Conservation (phyloP, 768 basidiomycete genomes). For the Calocybe cyanea region DNA sequence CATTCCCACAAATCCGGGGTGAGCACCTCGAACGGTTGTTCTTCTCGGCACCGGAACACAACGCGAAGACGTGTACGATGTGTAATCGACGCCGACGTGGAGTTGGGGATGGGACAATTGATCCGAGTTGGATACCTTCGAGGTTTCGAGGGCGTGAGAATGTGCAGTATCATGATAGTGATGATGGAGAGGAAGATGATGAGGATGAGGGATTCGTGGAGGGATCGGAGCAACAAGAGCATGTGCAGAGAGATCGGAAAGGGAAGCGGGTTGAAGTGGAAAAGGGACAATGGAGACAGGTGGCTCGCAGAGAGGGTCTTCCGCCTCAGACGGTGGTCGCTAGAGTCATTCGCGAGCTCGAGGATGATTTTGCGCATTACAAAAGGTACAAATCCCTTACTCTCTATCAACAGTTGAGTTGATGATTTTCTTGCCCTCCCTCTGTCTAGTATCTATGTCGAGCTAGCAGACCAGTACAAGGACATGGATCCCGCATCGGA, state of each 20-base stretch:
- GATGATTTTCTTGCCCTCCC: neutral
- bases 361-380: constrained; percentile 94
- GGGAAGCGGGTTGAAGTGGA: constrained; percentile 28
- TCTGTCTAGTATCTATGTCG: constrained; percentile 71
- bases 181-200: constrained; percentile 10
- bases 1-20: constrained; percentile 84
- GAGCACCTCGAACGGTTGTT: constrained; percentile 75
- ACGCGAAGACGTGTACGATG: constrained; percentile 62
- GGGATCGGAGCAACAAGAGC: constrained; percentile 22
- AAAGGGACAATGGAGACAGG: constrained; percentile 24
- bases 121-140: constrained; percentile 19
- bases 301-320: constrained; percentile 36
- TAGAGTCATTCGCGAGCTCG: constrained; percentile 80
- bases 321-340: constrained; percentile 88
- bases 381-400: constrained; percentile 57
- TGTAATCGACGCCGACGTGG: constrained; percentile 50
- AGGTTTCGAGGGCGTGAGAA: constrained; percentile 16
- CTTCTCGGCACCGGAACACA: constrained; percentile 76
- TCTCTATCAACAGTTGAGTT: constrained; percentile 2
- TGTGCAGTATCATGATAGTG: neutral
- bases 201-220: constrained; percentile 52
- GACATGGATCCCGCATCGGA: constrained; percentile 82
- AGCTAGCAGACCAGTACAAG: constrained; percentile 92
- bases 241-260: constrained; percentile 13
- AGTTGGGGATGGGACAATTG: constrained; percentile 5